Conservation (phyloP, 1,284 basidiomycete genomes). For the Schizophyllum amplum region DNA sequence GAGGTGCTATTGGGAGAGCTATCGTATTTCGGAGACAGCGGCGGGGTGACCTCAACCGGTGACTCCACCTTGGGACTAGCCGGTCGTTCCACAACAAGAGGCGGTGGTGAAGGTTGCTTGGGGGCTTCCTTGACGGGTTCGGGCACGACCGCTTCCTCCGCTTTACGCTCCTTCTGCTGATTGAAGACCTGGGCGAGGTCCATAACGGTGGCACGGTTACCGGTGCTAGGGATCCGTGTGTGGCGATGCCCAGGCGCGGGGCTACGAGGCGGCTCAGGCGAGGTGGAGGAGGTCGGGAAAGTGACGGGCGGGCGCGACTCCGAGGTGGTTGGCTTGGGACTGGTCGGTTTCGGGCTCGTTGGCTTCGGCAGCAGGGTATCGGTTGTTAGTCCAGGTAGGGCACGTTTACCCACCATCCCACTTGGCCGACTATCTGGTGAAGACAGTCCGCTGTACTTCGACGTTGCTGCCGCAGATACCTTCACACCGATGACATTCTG, state of each 20-base stretch:
- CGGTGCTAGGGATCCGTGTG: slow-evolving; percentile 56
- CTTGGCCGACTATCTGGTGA: neutral
- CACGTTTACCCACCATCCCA: slow-evolving; percentile 22
- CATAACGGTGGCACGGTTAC: slow-evolving; percentile 66
- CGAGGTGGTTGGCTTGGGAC: neutral
- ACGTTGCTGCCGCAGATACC: neutral
- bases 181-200: slow-evolving; percentile 61
- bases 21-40: slow-evolving; percentile 3
- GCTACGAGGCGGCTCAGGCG: slow-evolving; percentile 18
- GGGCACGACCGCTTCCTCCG: neutral
- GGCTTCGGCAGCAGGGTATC: neutral
- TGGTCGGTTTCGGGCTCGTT: slow-evolving; percentile 1
- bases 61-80: slow-evolving; percentile 3
- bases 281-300: slow-evolving; percentile 3
- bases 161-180: slow-evolving; percentile 21
- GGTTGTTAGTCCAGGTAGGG: slow-evolving; percentile 30
- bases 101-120: neutral
- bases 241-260: slow-evolving; percentile 17
- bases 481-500: slow-evolving; percentile 15
- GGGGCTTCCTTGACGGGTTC: neutral
- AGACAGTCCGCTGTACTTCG: slow-evolving; percentile 1
- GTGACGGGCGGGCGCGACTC: slow-evolving; percentile 1
- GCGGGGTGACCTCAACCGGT: neutral
- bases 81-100: slow-evolving; percentile 7
- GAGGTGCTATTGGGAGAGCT: slow-evolving; percentile 1